A percentile compares a stretch with the other conserved stretches of the same genome.
These are phyloP conservation scores for Globisporangium paddicum DNA, from an alignment of 352 stramenopile genomes.

Conservation along the genomic window DNA sequence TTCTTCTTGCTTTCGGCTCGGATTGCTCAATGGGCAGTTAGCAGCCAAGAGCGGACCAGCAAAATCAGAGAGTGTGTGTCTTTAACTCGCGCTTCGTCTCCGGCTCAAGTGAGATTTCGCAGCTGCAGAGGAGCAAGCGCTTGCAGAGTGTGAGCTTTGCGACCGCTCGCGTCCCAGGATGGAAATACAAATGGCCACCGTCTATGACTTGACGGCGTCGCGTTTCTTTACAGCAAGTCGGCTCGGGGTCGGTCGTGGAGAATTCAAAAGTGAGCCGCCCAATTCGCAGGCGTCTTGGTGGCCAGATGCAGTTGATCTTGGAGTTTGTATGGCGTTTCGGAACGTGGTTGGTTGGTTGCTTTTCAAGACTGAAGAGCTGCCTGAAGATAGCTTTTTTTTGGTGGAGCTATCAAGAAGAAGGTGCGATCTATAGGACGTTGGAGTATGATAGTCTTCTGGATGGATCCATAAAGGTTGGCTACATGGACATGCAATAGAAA, in stretches of 20 bases:
- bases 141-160: background rate
- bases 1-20: background rate
- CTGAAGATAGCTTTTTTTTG: background rate
- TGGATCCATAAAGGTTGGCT: background rate
- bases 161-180: background rate
- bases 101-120: background rate
- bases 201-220: background rate
- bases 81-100: background rate
- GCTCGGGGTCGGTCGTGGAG: background rate
- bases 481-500: background rate
- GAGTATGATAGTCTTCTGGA: background rate
- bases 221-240: slow-evolving; percentile 1
- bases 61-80: background rate
- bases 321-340: background rate
- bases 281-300: too few species aligned
- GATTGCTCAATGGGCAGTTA: background rate
- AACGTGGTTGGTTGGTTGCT: background rate
- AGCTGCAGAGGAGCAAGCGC: background rate
- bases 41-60: background rate
- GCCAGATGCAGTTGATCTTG: background rate
- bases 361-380: background rate
- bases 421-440: background rate
- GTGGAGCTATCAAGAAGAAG: background rate
- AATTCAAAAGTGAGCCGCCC: background rate
- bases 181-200: background rate